Conservation (phyloP, 345 rosid genomes). For the Eucalyptus microcorys region DNA sequence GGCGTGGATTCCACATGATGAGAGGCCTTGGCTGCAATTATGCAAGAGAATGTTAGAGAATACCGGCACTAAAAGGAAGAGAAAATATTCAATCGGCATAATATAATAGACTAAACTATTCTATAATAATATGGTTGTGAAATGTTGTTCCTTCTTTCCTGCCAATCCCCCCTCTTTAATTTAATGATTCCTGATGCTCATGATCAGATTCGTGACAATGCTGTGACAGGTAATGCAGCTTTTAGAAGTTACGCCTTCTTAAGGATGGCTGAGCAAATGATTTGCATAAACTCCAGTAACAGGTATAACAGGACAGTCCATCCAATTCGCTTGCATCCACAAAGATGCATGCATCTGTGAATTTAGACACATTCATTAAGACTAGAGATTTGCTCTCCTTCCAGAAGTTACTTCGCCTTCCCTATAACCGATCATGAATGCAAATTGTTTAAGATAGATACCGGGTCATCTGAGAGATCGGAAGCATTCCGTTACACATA, state of each 20-base stretch:
- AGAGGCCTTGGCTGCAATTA: conserved; percentile 75
- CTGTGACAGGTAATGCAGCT: neutral
- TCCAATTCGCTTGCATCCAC: neutral
- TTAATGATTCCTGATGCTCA: neutral
- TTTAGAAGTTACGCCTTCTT: neutral
- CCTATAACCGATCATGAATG: neutral
- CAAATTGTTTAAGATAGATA: conserved; percentile 6
- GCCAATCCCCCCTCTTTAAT: neutral
- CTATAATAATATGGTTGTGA: neutral
- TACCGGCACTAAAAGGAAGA: neutral
- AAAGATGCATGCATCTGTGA: neutral
- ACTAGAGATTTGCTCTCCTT: neutral
- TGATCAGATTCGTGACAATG: neutral
- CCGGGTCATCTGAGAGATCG: conserved; percentile 78
- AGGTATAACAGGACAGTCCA: neutral
- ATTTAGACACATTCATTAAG: neutral
- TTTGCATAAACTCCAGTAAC: neutral
- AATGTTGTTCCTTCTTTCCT: neutral
- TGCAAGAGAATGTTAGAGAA: neutral
- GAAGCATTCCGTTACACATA: conserved; percentile 72
- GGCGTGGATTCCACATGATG: conserved; percentile 98
- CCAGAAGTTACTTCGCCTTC: neutral
- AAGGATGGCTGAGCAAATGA: neutral
- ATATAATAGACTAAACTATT: neutral
- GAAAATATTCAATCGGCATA: neutral